Base-by-base conservation (phyloP, 495 filamentous ascomycete genomes). In the Usnea hakonensis region DNA sequence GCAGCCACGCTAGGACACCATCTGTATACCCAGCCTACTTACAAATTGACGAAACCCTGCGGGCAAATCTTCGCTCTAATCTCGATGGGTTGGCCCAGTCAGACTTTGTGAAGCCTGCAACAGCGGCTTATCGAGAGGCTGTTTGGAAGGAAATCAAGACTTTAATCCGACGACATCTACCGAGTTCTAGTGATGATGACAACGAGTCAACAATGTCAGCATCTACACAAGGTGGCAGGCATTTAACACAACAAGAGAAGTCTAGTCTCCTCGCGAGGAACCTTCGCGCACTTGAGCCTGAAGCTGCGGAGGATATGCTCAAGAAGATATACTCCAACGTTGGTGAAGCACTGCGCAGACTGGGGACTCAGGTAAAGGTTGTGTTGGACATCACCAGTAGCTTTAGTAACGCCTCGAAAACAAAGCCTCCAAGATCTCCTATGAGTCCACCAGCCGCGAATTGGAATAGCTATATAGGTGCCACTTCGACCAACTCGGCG, bases 351-450 rank as follows among this genome's bases (percentile, higher is more conserved):
- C 72, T 97, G 58, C 81, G 94, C 58, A 82, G 94, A 69, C 74
- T 97, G 14, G 86, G 88, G 41, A 90, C 91, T 5, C 94, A 99
- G 68, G 89, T 92, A 26, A 99, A 99, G 72, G 85, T 97, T 23
- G 75, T 99, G n/a, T 78, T 99, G 21, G 94, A 99, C 71, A 89
- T 96, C 38, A 95, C 91, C 2, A 96, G 91, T 69, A 86, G 86
- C 11, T 77, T 93, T 46, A 78, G 80, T 38, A 72, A 63, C 33
- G 61, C 66, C 9, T 66, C 73, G n/a, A 65, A 72, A 9, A 58
- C 69, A 1, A 67, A 65, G 33, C 64, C 68, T 26, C 52, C 69
- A 32, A 79, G 73, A 57, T 84, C 81, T 13, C 77, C 81, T 1
- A 74, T 73, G 54, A 83, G 79, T 60, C 82, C 83, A 9, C 75